Conservation (phyloP, 495 filamentous ascomycete genomes). For the Penicillium cinerascens region DNA sequence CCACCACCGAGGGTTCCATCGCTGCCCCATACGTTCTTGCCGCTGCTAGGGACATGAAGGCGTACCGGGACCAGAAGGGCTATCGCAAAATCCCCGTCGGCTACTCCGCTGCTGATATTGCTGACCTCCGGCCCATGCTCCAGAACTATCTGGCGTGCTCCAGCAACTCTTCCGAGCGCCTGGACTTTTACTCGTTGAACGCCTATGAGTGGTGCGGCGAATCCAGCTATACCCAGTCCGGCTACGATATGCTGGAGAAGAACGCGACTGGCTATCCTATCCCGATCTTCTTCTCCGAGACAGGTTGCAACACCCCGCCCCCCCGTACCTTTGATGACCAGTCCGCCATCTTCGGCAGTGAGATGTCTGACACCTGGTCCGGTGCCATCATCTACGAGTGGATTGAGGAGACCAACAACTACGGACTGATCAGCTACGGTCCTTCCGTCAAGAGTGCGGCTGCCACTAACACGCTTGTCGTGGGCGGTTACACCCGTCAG, state of each 20-base stretch:
- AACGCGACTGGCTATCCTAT: conserved; percentile 60
- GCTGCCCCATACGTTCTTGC: conserved; percentile 82
- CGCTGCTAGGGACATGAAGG: conserved; percentile 76
- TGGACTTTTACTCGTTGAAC: conserved; percentile 85
- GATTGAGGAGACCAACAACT: conserved; percentile 82
- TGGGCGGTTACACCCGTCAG: conserved; percentile 63
- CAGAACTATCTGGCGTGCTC: conserved; percentile 87
- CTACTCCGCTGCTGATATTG: conserved; percentile 87
- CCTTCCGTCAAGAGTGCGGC: conserved; percentile 28
- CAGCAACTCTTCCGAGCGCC: conserved; percentile 58
- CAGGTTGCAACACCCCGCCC: conserved; percentile 63
- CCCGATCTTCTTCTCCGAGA: conserved; percentile 85
- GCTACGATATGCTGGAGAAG: conserved; percentile 63
- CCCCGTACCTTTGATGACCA: conserved; percentile 78
- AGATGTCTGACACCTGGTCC: conserved; percentile 75
- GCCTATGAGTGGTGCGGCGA: conserved; percentile 85
- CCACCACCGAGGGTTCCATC: conserved; percentile 49
- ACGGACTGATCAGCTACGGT: conserved; percentile 81
- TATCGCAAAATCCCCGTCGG: conserved; percentile 83
- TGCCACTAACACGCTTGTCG: conserved; percentile 44
- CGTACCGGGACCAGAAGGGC: conserved; percentile 69
- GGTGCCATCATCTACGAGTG: conserved; percentile 87
- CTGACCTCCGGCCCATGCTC: conserved; percentile 74
- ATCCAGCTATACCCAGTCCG: conserved; percentile 60
- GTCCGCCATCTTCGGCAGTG: conserved; percentile 63